Conservation (phyloP, 371 early-diverging fungal species). For the Mortierella sp. region DNA sequence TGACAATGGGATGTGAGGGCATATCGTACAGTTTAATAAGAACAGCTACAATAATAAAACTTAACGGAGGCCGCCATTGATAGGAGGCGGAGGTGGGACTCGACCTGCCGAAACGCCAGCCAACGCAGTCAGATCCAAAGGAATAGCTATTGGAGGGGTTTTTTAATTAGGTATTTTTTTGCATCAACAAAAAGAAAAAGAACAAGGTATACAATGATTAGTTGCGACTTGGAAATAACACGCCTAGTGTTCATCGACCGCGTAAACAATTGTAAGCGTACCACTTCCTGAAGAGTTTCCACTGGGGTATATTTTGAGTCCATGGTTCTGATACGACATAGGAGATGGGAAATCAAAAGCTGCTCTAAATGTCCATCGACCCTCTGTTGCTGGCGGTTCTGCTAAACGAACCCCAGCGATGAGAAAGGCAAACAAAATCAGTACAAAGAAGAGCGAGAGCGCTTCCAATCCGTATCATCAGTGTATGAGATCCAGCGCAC, state of each 20-base stretch:
- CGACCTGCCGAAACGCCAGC: slow-evolving; percentile 33
- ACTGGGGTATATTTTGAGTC: slow-evolving; percentile 40
- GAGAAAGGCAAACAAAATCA: not conserved
- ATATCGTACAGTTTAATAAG: not conserved
- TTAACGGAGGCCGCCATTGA: slow-evolving; percentile 34
- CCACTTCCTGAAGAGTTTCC: slow-evolving; percentile 42
- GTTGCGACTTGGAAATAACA: too few relatives aligned
- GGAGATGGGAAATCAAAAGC: slow-evolving; percentile 41
- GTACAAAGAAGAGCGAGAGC: not conserved
- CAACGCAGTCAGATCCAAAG: slow-evolving; percentile 33
- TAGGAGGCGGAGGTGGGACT: slow-evolving; percentile 39
- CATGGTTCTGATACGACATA: slow-evolving; percentile 16
- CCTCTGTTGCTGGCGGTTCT: slow-evolving; percentile 52
- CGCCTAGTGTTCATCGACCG: not conserved
- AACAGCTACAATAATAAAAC: not conserved
- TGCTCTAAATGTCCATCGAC: slow-evolving; percentile 49
- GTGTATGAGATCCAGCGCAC: not conserved
- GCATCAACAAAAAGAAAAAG: not conserved
- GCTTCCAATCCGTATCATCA: too few relatives aligned
- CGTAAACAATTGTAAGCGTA: slow-evolving; percentile 12
- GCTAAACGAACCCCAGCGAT: not conserved
- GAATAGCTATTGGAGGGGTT: slow-evolving; percentile 35
- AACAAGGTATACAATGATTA: not conserved
- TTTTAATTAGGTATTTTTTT: too few relatives aligned
- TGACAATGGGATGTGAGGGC: not conserved